Base-by-base conservation (phyloP, 805 yeast species). In the Starmerella lactis-condensi region DNA sequence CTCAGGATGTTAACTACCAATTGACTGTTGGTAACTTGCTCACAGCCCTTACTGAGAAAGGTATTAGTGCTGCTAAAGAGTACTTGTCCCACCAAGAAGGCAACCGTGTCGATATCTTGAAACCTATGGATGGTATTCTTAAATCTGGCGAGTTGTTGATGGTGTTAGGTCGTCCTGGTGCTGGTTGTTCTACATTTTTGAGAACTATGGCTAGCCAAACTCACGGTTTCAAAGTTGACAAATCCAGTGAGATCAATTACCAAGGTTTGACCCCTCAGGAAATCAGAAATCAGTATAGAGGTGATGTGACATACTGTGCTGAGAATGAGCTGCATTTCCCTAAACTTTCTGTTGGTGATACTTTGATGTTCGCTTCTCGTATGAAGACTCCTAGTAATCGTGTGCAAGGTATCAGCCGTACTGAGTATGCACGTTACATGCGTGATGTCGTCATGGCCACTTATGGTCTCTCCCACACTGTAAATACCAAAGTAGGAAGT, bases 141-240 rank as follows among this genome's bases (percentile, higher is more conserved):
- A 56, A 60, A 32, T 65, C 75, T 2, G 81, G 82, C 42, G 81
- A 73, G 43, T 64, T 73, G 70, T 61, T 70, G 20, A 55, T 75
- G 29, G 82, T 75, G 5, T 51, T 72, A 22, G 79, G 77, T 32
- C 64, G 75, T 38, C 82, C 85, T 2, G 82, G 85, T 43, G 73
- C 85, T 17, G 89, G 89, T 28, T 75, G 83, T 50, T 70, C 83
- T 4, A 66, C 81, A 3, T 57, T 75, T 28, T 56, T 75, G 48
- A 70, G 71, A 42, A 63, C 75, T 3, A 56, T 75, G 40, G 68
- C 81, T 9, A 72, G 70, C 34, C 70, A 67, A 40, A 63, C 64
- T 14, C 53, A 55, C 36, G 54, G 56, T 19, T 64, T 60, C 47
- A 54, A 60, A 13, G 56, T 58, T 21, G 62, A 62, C 23, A 61